A percentile compares a stretch with the other conserved stretches of the same genome.
phyloP scores from a whole-genome alignment of 2,329 filamentous ascomycete genomes.

The Orbilia ellipsospora region DNA sequence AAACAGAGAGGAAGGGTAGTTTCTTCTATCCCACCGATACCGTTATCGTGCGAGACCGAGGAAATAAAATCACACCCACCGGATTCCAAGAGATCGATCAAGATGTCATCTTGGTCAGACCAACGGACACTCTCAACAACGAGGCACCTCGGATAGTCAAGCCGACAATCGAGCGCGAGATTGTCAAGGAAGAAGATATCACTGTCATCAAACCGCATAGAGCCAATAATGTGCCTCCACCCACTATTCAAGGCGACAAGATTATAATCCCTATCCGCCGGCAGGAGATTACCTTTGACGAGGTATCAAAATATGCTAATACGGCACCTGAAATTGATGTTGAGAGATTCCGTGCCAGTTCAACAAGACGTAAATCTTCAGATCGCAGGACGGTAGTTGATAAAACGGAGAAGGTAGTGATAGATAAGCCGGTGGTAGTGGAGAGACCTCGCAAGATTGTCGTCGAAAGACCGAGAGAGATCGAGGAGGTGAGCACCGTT shows the following conservation, averaged over 20 bases:
- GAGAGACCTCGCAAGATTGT: slow-evolving; percentile 30
- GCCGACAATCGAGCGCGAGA: slow-evolving; percentile 28
- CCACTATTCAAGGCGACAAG: slow-evolving; percentile 20
- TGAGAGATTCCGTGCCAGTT: slow-evolving; percentile 13
- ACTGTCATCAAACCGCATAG: slow-evolving; percentile 36
- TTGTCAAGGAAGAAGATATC: slow-evolving; percentile 26
- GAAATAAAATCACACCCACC: slow-evolving; percentile 33
- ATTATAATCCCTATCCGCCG: slow-evolving; percentile 51
- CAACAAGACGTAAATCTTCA: not conserved
- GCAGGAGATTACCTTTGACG: slow-evolving; percentile 34
- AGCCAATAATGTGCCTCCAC: slow-evolving; percentile 2
- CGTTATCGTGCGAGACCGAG: slow-evolving; percentile 46
- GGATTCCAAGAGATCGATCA: slow-evolving; percentile 47
- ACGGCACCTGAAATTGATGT: slow-evolving; percentile 45
- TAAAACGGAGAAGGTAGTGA: slow-evolving; percentile 8
- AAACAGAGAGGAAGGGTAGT: slow-evolving; percentile 49
- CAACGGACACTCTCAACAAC: slow-evolving; percentile 39
- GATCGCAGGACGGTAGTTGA: slow-evolving; percentile 23
- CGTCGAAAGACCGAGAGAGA: slow-evolving; percentile 34
- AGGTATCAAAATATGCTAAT: slow-evolving; percentile 39
- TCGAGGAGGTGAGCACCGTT: slow-evolving; percentile 37
- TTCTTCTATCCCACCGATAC: slow-evolving; percentile 51
- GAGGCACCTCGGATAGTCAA: slow-evolving; percentile 26
- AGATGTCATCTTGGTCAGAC: slow-evolving; percentile 45
- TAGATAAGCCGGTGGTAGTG: slow-evolving; percentile 22